Evolutionary conservation across 2,329 filamentous ascomycete species (phyloP).

Genomic region (Talaromyces verruculosus): DNA sequence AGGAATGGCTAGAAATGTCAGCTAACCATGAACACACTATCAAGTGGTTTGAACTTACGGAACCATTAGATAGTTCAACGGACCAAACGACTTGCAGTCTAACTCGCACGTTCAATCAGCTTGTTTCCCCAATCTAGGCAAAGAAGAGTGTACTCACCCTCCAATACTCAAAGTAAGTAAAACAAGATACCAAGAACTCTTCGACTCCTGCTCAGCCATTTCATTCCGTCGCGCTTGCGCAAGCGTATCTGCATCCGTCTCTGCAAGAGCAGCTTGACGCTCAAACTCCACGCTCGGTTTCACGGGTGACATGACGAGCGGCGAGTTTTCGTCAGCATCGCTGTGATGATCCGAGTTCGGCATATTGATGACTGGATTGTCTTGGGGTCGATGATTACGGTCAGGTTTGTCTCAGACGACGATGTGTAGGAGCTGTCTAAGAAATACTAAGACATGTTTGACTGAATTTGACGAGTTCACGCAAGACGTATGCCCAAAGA

Average conservation of each 20-base stretch:
- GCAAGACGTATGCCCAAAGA: not conserved
- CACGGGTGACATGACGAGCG: slow-evolving; percentile 32
- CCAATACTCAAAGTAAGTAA: slow-evolving; percentile 83
- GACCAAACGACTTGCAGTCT: slow-evolving; percentile 93
- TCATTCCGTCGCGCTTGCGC: slow-evolving; percentile 27
- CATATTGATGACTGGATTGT: not conserved
- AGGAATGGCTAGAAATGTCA: slow-evolving; percentile 61
- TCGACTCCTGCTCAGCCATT: slow-evolving; percentile 57
- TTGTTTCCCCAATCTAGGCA: not conserved
- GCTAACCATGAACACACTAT: not conserved
- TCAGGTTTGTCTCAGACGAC: not conserved
- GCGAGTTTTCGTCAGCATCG: slow-evolving; percentile 30
- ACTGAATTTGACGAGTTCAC: not conserved
- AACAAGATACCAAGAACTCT: slow-evolving; percentile 82
- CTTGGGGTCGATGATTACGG: not conserved
- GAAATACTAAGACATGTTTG: not conserved
- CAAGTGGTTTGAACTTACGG: slow-evolving; percentile 48
- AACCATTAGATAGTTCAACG: slow-evolving; percentile 90
- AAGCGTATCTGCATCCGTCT: slow-evolving; percentile 16
- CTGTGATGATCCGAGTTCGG: slow-evolving; percentile 19
- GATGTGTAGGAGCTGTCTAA: not conserved
- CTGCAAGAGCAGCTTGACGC: not conserved
- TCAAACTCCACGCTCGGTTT: slow-evolving; percentile 23
- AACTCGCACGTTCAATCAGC: not conserved
- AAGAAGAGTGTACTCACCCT: slow-evolving; percentile 44